A percentile compares a stretch with the other conserved stretches of the same genome.
Evolutionary conservation across 805 yeast genomes (phyloP).

Genomic region (Komagataella pseudopastoris): DNA sequence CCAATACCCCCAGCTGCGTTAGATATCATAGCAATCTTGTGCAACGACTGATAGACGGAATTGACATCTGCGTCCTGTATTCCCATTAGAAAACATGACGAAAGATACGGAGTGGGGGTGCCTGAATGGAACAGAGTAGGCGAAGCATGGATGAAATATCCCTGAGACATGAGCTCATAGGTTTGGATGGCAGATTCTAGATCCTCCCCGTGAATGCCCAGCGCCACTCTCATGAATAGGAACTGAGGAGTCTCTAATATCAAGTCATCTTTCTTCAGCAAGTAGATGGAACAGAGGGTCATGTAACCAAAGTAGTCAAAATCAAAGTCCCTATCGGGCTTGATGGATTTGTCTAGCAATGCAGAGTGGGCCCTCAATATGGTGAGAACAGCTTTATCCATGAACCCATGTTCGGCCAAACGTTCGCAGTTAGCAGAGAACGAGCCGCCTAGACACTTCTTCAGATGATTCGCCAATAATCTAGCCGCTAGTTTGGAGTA

Average conservation of each 20-base stretch:
- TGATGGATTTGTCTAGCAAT: conserved; percentile 55
- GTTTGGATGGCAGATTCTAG: conserved; percentile 62
- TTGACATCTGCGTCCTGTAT: conserved; percentile 93
- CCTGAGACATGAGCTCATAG: conserved; percentile 74
- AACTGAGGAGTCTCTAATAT: conserved; percentile 91
- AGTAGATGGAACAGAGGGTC: conserved; percentile 81
- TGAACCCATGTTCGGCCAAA: conserved; percentile 44
- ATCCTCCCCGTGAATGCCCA: conserved; percentile 75
- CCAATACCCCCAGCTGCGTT: conserved; percentile 97
- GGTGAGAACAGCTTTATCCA: conserved; percentile 44
- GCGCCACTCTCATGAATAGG: conserved; percentile 78
- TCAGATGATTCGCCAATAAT: conserved; percentile 72
- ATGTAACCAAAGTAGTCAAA: conserved; percentile 82
- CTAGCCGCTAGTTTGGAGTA: conserved; percentile 88
- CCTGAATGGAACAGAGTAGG: conserved; percentile 95
- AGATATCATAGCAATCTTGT: conserved; percentile 80
- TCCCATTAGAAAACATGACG: conserved; percentile 85
- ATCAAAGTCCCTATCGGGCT: conserved; percentile 58
- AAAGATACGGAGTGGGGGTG: conserved; percentile 70
- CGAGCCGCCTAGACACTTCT: conserved; percentile 66
- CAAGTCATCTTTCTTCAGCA: conserved; percentile 47
- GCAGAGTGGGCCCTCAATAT: conserved; percentile 46
- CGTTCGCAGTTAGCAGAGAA: conserved; percentile 73
- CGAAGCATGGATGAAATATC: conserved; percentile 86
- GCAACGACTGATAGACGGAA: conserved; percentile 83